Conservation (phyloP, 2,329 filamentous ascomycete species). For the Venturia pyrina region DNA sequence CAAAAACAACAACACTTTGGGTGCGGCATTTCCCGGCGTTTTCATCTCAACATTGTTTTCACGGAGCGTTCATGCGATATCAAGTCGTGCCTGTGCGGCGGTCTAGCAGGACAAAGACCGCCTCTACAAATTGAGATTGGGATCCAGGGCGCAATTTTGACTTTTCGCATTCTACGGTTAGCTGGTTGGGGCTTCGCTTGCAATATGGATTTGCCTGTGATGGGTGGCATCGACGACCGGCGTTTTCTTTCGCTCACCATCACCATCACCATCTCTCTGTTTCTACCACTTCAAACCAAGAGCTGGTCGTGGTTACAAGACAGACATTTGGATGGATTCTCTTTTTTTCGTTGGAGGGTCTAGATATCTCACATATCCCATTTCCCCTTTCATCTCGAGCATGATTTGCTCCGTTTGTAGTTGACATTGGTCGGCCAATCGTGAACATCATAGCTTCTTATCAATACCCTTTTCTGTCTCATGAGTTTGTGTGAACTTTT, state of each 20-base stretch:
- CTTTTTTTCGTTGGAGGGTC: not conserved
- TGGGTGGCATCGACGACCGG: not conserved
- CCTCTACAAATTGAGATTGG: not conserved
- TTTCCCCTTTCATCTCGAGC: not conserved
- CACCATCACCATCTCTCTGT: not conserved
- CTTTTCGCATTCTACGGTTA: not conserved
- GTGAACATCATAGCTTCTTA: no score
- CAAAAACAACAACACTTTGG: not conserved
- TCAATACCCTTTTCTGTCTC: no score
- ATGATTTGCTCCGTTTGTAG: no score
- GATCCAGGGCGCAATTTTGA: no score
- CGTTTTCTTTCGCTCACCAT: not conserved
- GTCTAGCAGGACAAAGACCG: not conserved
- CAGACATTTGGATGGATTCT: not conserved
- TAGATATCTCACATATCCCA: not conserved
- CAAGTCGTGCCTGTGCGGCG: not conserved
- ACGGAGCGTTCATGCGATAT: not conserved
- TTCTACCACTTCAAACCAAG: conserved; percentile 1
- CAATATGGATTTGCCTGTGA: not conserved
- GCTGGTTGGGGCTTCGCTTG: not conserved
- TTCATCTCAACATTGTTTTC: not conserved
- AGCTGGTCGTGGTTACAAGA: not conserved
- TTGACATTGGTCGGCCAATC: no score
- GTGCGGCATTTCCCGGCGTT: not conserved
- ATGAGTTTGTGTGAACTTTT: no score